phyloP scores from a whole-genome alignment of 805 yeast genomes.

The Teunomyces aglyptinius region DNA sequence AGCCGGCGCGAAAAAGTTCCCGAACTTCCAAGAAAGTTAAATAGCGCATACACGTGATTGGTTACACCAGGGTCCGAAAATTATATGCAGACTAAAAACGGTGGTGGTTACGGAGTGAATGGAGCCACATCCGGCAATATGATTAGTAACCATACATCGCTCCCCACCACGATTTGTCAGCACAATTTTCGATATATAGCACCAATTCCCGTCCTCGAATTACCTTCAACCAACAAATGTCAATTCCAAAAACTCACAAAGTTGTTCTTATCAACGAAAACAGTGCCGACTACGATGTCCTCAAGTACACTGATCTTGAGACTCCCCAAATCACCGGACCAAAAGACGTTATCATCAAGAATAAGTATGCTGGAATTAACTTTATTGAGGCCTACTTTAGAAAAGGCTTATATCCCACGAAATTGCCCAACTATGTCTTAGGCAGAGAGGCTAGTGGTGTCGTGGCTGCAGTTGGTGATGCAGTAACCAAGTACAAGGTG shows the following conservation, averaged over 20 bases:
- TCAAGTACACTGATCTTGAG: constrained; percentile 56
- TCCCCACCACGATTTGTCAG: too few species aligned
- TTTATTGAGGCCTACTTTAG: constrained; percentile 83
- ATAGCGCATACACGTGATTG: too few species aligned
- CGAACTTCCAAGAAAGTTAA: not conserved
- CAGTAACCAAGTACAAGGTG: constrained; percentile 51
- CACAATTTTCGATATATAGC: not conserved
- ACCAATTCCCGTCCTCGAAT: not conserved
- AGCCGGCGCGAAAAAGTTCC: not conserved
- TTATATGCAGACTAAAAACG: not conserved
- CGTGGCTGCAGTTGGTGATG: constrained; percentile 61
- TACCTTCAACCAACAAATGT: constrained; percentile 1
- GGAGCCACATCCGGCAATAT: too few species aligned
- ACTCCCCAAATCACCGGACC: constrained; percentile 55
- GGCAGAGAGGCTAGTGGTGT: constrained; percentile 78
- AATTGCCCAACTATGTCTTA: constrained; percentile 53
- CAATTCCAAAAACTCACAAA: constrained; percentile 55
- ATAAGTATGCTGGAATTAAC: constrained; percentile 76
- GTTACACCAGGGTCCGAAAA: too few species aligned
- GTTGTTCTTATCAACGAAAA: constrained; percentile 52
- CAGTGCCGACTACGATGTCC: constrained; percentile 55
- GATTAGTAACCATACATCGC: too few species aligned
- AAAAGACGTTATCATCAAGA: constrained; percentile 64
- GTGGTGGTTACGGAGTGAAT: not conserved
- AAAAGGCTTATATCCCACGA: constrained; percentile 66